Conservation (phyloP, 352 stramenopile genomes). For the Phytophthora constricta region DNA sequence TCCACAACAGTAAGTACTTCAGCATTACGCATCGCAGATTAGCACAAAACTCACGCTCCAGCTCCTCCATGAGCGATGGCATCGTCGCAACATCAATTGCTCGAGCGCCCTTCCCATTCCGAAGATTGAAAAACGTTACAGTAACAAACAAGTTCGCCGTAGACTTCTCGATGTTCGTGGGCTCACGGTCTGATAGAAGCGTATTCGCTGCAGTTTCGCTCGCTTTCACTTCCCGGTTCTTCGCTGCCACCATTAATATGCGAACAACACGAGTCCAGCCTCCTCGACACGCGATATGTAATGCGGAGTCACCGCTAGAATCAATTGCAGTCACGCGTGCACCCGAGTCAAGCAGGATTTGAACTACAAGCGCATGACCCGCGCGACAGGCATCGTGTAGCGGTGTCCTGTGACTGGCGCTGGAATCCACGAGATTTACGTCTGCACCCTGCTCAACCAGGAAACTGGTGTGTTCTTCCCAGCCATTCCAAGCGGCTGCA, state of each 20-base stretch:
- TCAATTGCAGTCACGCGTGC: conserved; percentile 49
- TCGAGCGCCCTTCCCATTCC: conserved; percentile 51
- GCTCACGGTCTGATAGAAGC: background rate
- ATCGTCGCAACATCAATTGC: conserved; percentile 60
- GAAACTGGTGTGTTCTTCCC: conserved; percentile 30
- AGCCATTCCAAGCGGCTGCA: conserved; percentile 54
- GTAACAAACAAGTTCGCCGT: background rate
- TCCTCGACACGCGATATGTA: conserved; percentile 61
- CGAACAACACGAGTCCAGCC: conserved; percentile 52
- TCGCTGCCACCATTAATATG: conserved; percentile 45
- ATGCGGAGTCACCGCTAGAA: conserved; percentile 50
- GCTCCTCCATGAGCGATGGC: conserved; percentile 33
- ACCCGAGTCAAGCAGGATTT: conserved; percentile 47
- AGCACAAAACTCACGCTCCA: conserved; percentile 27
- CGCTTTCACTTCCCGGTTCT: conserved; percentile 17
- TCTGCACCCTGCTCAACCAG: conserved; percentile 42
- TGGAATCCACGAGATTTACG: conserved; percentile 62
- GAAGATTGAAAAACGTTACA: conserved; percentile 47
- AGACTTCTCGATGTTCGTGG: background rate
- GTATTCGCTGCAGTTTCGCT: background rate
- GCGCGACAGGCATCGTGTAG: conserved; percentile 67
- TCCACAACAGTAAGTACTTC: background rate
- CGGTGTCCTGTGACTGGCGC: conserved; percentile 44
- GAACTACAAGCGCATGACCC: conserved; percentile 44
- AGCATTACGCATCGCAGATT: background rate